These are phyloP conservation scores for Phycomyces nitens DNA, from an alignment of 192 early-diverging fungal species.

Conservation along the genomic window DNA sequence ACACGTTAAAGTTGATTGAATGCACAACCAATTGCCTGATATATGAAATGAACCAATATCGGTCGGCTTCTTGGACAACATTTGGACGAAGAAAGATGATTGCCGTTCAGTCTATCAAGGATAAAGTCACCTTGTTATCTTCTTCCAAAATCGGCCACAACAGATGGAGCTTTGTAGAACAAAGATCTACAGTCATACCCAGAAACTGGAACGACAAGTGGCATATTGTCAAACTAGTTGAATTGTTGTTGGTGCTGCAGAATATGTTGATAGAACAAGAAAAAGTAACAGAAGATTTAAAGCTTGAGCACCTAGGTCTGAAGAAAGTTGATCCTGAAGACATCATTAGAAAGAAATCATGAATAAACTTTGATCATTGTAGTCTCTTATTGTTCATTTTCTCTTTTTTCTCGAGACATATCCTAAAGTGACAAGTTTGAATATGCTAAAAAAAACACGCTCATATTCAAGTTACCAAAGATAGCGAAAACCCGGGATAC, in stretches of 20 bases:
- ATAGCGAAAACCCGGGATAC: not conserved
- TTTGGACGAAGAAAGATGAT: conserved; percentile 5
- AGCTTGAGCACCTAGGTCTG: not conserved
- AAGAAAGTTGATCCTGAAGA: not conserved
- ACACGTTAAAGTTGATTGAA: conserved; percentile 12
- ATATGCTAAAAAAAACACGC: not conserved
- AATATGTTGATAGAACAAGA: not conserved
- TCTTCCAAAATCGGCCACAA: not conserved
- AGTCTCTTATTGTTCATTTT: not conserved
- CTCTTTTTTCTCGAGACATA: not conserved
- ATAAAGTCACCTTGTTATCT: conserved; percentile 5
- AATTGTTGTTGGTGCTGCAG: not conserved
- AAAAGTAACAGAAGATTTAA: not conserved
- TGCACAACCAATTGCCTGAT: conserved; percentile 7
- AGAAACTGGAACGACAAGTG: conserved; percentile 8
- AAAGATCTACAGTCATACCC: conserved; percentile 2
- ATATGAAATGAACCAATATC: conserved; percentile 9
- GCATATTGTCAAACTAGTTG: not conserved
- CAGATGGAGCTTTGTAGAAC: conserved; percentile 5
- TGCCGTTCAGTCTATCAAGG: conserved; percentile 2
- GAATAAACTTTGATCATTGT: not conserved
- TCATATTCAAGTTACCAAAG: not conserved
- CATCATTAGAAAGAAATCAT: not conserved
- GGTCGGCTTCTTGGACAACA: conserved; percentile 7
- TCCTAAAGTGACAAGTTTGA: not conserved